Base-by-base conservation (phyloP, 2,329 filamentous ascomycete genomes). In the Alternaria viburni region DNA sequence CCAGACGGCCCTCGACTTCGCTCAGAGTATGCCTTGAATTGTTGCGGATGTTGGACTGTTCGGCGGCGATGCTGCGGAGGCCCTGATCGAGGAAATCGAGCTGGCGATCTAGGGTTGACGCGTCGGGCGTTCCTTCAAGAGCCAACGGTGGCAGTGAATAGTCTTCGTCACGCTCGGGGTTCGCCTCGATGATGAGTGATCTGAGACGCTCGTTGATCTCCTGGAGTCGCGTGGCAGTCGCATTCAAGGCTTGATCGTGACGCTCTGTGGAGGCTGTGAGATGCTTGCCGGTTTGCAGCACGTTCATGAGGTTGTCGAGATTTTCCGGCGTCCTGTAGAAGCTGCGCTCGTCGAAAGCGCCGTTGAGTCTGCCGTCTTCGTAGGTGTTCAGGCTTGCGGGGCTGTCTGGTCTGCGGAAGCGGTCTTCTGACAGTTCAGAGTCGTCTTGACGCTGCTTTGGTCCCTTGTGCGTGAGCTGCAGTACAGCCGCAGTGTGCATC, bases 401-500 rank as follows among this genome's bases (percentile, higher is more conserved):
- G 71, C 90, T 93, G 58, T 90, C 89, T 6, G 91, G 91, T 65
- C 92, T 79, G 47, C 79, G 68, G 28, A 70, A 72, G 41, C 68
- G 70, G 28, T 72, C 74, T 6, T 78, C 72, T 26, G 70, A 59
- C 19, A 74, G 32, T 78, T 82, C 79, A 13, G 84, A 81, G 8
- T 83, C 78, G 4, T 81, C 72, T 57, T 82, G 83, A 69, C 87
- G 88, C 73, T 88, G 91, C 61, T 85, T 84, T n/a, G 91, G 85
- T 0, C 88, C 89, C 71, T 90, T 91, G 80, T 98, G 94, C 9
- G 94, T 96, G 79, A 97, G 87, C 76, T 97, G 93, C 57, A 99
- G 83, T 43, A 99, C 92, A 47, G 93, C 95, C 13, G 96, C 94
- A 0, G 95, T 98, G 78, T 99, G 96, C 78, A 95, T 90, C 54